phyloP scores from a whole-genome alignment of 495 filamentous ascomycete genomes.

The Aspergillus indologenus region DNA sequence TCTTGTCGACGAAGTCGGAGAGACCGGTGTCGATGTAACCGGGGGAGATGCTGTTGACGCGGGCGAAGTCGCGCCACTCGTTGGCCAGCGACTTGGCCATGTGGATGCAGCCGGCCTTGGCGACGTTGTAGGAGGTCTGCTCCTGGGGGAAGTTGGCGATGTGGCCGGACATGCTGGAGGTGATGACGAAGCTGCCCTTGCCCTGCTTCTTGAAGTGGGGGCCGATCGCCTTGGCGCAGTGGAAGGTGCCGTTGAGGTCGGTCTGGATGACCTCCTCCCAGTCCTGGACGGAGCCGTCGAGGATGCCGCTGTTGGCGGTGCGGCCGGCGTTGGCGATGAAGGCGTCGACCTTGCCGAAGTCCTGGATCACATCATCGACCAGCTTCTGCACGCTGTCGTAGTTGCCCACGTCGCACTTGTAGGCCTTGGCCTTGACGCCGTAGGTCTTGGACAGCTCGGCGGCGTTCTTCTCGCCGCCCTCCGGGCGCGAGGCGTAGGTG shows the following conservation, averaged over 20 bases:
- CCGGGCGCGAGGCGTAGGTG: slow-evolving; percentile 60
- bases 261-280: slow-evolving; percentile 68
- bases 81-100: slow-evolving; percentile 62
- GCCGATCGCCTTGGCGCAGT: slow-evolving; percentile 67
- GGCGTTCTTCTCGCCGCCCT: slow-evolving; percentile 63
- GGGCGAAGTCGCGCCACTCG: slow-evolving; percentile 76
- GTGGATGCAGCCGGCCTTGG: slow-evolving; percentile 62
- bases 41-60: slow-evolving; percentile 70
- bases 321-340: slow-evolving; percentile 69
- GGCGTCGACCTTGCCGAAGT: slow-evolving; percentile 64
- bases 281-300: slow-evolving; percentile 61
- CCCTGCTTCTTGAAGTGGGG: slow-evolving; percentile 60
- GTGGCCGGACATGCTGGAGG: slow-evolving; percentile 66
- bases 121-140: slow-evolving; percentile 78
- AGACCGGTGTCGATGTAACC: slow-evolving; percentile 80
- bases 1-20: slow-evolving; percentile 68
- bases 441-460: slow-evolving; percentile 55
- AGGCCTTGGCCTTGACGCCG: slow-evolving; percentile 65
- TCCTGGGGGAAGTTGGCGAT: slow-evolving; percentile 77
- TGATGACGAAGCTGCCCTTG: slow-evolving; percentile 61
- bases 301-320: slow-evolving; percentile 58
- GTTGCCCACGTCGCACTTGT: slow-evolving; percentile 55
- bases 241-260: slow-evolving; percentile 62
- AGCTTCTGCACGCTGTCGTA: slow-evolving; percentile 50
- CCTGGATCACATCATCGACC: slow-evolving; percentile 52